Conservation (phyloP, 495 filamentous ascomycete species). For the Penicillium lagena region DNA sequence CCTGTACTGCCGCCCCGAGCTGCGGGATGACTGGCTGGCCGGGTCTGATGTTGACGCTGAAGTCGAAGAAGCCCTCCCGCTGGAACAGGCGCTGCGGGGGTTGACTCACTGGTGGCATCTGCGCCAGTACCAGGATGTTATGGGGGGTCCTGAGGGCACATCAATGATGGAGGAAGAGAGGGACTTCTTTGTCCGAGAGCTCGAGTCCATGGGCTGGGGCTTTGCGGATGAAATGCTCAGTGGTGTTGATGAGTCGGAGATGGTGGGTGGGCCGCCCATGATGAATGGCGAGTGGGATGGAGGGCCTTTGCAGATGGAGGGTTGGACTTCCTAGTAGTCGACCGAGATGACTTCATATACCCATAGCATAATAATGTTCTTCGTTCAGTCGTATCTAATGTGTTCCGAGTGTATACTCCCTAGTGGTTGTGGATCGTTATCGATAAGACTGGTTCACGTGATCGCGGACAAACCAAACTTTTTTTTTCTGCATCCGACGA, state of each 20-base stretch:
- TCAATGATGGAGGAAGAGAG: constrained; percentile 66
- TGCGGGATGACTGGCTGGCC: constrained; percentile 92
- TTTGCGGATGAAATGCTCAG: constrained; percentile 29
- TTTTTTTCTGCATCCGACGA: constrained; percentile 24
- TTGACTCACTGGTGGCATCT: constrained; percentile 93
- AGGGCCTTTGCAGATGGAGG: constrained; percentile 37
- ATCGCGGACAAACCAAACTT: constrained; percentile 18
- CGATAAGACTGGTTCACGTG: constrained; percentile 16
- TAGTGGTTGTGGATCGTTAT: too few relatives aligned
- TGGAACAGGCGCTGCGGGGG: constrained; percentile 81
- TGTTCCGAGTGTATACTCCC: too few relatives aligned
- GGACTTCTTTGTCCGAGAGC: constrained; percentile 84
- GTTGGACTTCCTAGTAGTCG: constrained; percentile 17
- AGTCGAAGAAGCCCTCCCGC: constrained; percentile 82
- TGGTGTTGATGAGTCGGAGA: constrained; percentile 39
- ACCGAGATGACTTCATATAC: not conserved
- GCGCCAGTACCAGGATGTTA: constrained; percentile 68
- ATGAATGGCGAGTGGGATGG: constrained; percentile 44
- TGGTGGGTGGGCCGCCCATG: constrained; percentile 22
- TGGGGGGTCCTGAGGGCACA: constrained; percentile 59
- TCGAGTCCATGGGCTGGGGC: constrained; percentile 74
- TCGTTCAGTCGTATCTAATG: not conserved
- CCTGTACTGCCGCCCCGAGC: constrained; percentile 82
- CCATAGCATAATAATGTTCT: not conserved
- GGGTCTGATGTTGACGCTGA: constrained; percentile 87